Percentiles rank a stretch among this genome's conserved stretches.
phyloP scores from a whole-genome alignment of 2,329 filamentous ascomycete species.

The Fusarium longipes region DNA sequence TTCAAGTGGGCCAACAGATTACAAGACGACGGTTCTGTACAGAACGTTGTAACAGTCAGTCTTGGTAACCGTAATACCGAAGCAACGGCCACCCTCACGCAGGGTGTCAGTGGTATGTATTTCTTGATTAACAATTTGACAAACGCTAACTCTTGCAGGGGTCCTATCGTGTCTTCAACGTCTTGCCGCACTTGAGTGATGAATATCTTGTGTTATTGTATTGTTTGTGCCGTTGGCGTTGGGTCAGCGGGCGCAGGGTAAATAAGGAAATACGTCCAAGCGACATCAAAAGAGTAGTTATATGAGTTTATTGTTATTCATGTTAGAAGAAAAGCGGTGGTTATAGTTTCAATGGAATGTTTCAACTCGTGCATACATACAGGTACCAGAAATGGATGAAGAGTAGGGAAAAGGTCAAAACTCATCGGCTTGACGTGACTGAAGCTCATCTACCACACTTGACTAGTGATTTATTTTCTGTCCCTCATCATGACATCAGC shows the following conservation, averaged over 20 bases:
- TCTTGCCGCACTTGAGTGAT: slow-evolving; percentile 50
- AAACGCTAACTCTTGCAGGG: slow-evolving; percentile 46
- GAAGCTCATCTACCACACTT: no score
- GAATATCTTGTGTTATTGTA: slow-evolving; percentile 38
- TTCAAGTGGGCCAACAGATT: slow-evolving; percentile 94
- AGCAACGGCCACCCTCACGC: slow-evolving; percentile 84
- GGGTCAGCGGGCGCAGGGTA: slow-evolving; percentile 41
- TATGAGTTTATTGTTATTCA: slow-evolving; percentile 3
- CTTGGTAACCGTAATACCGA: slow-evolving; percentile 89
- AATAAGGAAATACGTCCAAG: slow-evolving; percentile 22
- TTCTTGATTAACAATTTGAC: not conserved
- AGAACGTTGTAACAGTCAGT: slow-evolving; percentile 85
- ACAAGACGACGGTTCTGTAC: slow-evolving; percentile 65
- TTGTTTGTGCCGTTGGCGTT: slow-evolving; percentile 45
- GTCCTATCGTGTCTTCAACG: slow-evolving; percentile 58
- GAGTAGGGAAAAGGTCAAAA: no score
- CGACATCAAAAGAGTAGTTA: slow-evolving; percentile 32
- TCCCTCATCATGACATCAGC: slow-evolving; percentile 33
- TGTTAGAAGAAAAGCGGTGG: slow-evolving; percentile 1
- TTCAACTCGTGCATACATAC: slow-evolving; percentile 28
- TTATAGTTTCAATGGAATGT: slow-evolving; percentile 1
- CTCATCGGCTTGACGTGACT: no score
- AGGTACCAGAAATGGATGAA: no score
- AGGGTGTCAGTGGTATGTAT: slow-evolving; percentile 86
- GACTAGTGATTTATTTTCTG: no score